These are phyloP conservation scores for Atkinsonella hypoxylon DNA, from an alignment of 2,329 filamentous ascomycete species.

Conservation along the genomic window DNA sequence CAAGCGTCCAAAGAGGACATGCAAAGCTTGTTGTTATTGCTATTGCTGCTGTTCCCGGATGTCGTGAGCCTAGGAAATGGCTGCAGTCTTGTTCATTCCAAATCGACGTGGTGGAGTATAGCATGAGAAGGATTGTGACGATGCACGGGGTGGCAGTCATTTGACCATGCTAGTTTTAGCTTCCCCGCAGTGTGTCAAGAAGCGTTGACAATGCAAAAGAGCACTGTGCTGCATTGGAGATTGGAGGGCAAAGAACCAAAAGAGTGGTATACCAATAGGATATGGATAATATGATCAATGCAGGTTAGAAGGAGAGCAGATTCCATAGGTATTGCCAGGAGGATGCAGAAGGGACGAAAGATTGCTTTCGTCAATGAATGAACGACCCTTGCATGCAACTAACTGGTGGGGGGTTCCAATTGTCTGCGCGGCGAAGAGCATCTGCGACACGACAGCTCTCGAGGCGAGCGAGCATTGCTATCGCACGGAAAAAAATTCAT, in stretches of 20 bases:
- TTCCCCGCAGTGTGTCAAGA: conserved; percentile 1
- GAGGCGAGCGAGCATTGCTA: conserved; percentile 3
- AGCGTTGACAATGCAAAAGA: not conserved
- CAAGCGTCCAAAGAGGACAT: not conserved
- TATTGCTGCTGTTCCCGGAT: too few species aligned
- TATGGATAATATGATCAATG: not conserved
- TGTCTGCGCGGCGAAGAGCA: conserved; percentile 2
- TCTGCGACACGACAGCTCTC: conserved; percentile 5
- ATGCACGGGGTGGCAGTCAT: conserved; percentile 2
- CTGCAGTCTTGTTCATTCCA: not conserved
- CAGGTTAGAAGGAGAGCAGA: not conserved
- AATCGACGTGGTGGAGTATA: conserved; percentile 4
- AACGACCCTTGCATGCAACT: not conserved
- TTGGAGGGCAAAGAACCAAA: not conserved
- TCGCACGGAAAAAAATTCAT: conserved; percentile 1
- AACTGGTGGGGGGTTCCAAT: not conserved
- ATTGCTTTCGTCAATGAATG: not conserved
- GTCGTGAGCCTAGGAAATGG: too few species aligned
- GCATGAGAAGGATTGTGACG: not conserved
- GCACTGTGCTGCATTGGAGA: not conserved
- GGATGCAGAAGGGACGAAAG: conserved; percentile 1
- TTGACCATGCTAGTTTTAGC: conserved; percentile 3
- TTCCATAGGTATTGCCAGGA: conserved; percentile 1
- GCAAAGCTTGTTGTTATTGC: not conserved
- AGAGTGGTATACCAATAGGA: not conserved